A percentile compares a stretch with the other conserved stretches of the same genome.
phyloP scores from a whole-genome alignment of 2,329 filamentous ascomycete species.

The Pseudonectria buxi region DNA sequence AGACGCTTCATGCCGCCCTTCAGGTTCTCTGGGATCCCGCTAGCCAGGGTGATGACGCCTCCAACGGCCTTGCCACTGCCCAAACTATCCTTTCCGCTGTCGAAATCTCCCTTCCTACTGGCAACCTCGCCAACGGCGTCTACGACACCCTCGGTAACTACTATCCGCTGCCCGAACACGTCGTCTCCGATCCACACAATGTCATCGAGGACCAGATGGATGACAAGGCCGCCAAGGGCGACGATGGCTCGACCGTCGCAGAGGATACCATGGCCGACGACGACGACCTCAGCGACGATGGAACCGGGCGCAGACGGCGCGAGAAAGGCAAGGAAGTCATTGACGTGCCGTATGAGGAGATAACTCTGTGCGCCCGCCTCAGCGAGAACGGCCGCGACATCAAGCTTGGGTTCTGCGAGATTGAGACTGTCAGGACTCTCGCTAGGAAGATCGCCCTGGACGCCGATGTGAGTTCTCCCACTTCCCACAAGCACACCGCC shows the following conservation, averaged over 20 bases:
- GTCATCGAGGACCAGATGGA: conserved; percentile 32
- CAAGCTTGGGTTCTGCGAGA: conserved; percentile 46
- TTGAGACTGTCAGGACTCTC: conserved; percentile 59
- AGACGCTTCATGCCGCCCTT: conserved; percentile 60
- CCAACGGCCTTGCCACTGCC: conserved; percentile 54
- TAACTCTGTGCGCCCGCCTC: conserved; percentile 55
- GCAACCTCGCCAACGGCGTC: conserved; percentile 62
- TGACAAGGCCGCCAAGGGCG: conserved; percentile 18
- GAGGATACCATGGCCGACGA: conserved; percentile 36
- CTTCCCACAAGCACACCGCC: no score
- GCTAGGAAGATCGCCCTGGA: conserved; percentile 57
- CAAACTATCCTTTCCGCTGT: conserved; percentile 76
- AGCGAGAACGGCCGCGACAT: conserved; percentile 64
- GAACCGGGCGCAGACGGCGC: conserved; percentile 37
- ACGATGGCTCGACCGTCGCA: conserved; percentile 35
- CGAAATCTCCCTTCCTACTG: conserved; percentile 67
- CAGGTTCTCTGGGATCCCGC: conserved; percentile 59
- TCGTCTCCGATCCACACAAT: conserved; percentile 61
- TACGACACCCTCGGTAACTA: conserved; percentile 66
- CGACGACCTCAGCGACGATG: conserved; percentile 21
- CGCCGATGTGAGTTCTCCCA: conserved; percentile 47
- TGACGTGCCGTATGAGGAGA: conserved; percentile 42
- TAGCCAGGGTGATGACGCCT: conserved; percentile 28
- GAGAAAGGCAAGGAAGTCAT: conserved; percentile 54
- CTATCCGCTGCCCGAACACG: conserved; percentile 61